These are phyloP conservation scores for Paxillus rubicundulus DNA, from an alignment of 768 basidiomycete species.

Conservation along the genomic window DNA sequence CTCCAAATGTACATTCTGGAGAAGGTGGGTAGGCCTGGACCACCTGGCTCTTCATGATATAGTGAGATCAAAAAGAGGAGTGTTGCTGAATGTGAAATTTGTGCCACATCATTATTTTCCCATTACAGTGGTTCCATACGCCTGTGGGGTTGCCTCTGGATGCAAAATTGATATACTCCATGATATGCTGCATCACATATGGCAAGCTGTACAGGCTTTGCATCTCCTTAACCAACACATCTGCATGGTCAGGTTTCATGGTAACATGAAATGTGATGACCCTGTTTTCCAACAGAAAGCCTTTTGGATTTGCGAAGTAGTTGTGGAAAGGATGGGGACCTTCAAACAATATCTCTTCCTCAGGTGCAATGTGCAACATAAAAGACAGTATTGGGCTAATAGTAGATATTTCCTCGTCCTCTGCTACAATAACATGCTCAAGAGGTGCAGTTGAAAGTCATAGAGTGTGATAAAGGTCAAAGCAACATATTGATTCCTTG, in stretches of 20 bases:
- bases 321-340: neutral
- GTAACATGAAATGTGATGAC: neutral
- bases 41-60: constrained; percentile 6
- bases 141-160: too few relatives aligned
- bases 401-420: neutral
- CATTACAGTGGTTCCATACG: too few relatives aligned
- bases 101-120: neutral
- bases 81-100: constrained; percentile 9
- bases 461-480: constrained; percentile 3
- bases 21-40: neutral
- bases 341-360: neutral
- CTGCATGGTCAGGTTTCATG: neutral
- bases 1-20: too few relatives aligned
- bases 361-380: neutral
- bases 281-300: neutral
- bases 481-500: constrained; percentile 4
- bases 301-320: neutral
- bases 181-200: too few relatives aligned
- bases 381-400: neutral
- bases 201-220: neutral
- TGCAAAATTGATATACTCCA: too few relatives aligned
- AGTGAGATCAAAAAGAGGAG: neutral
- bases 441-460: rapidly evolving
- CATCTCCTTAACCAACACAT: neutral
- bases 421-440: neutral